Base-by-base conservation (phyloP, 148 eudicot species). In the Camellia sinensis region DNA sequence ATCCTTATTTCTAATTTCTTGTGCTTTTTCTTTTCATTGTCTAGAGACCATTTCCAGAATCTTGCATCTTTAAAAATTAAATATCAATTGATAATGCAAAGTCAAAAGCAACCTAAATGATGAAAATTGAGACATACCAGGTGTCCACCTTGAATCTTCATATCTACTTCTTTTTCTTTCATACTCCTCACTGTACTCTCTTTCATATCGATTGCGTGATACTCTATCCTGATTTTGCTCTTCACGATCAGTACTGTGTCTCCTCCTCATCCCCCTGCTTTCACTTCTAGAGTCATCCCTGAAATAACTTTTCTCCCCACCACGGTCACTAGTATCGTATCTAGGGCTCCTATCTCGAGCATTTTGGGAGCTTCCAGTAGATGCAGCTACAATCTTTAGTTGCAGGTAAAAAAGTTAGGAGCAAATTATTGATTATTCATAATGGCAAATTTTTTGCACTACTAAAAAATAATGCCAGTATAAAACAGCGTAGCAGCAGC, bases 121-220 rank as follows among this genome's bases (percentile, higher is more conserved):
- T 29, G 41, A 68, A 56, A 52, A n/a, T 3, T 4, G 13, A 17
- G 41, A 85, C 89, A 72, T 86, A 93, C 99, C 89, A 61, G 94
- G 99, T 74, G 97, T 90, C 81, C 88, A 73, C 85, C 86, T 82
- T 50, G 85, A 85, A 80, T 85, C 87, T 57, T 89, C 97, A 73
- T 90, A 86, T 88, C 92, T 83, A 70, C 81, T 87, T 84, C 92
- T 61, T 80, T 91, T 96, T 66, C 90, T 89, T 13, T 71, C 89
- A 75, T 88, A 80, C 15, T 88, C 94, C 59, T 80, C 80, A 71
- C 29, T 67, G 79, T 88, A 78, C 21, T 88, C 94, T 78, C 79
- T 89, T 45, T 90, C 91, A 76, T 81, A 57, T 44, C 82, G 77
- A 80, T 83, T 81, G 79, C 59, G 85, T 22, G 83, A 80, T 75